Percentiles rank a stretch among this genome's conserved stretches.
Conservation (phyloP, 1,284 basidiomycete genomes). For the Melampsora medusae region DNA sequence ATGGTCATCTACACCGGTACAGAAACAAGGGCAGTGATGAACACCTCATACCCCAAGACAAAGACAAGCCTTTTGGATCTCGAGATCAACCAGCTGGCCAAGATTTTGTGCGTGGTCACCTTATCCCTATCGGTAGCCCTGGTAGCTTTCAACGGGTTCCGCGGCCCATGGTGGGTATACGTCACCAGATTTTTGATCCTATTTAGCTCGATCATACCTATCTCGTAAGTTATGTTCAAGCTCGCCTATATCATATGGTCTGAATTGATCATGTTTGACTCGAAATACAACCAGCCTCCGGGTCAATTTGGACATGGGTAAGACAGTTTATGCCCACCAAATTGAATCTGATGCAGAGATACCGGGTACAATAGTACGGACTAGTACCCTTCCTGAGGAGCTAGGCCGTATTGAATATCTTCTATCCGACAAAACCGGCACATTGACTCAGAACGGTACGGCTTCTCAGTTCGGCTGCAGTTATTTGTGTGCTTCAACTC, state of each 20-base stretch:
- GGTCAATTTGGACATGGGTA: constrained; percentile 99
- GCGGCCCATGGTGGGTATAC: constrained; percentile 93
- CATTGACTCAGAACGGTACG: constrained; percentile 90
- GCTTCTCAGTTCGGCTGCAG: neutral
- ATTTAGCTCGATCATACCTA: constrained; percentile 98
- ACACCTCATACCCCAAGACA: constrained; percentile 92
- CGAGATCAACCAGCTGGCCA: constrained; percentile 93
- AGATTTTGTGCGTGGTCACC: constrained; percentile 93
- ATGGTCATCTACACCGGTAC: constrained; percentile 90
- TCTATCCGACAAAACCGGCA: constrained; percentile 95
- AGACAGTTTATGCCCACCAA: constrained; percentile 92
- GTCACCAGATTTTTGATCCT: constrained; percentile 94
- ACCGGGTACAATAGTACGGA: constrained; percentile 89
- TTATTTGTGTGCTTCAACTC: no score
- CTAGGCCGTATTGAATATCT: constrained; percentile 93
- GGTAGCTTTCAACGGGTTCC: constrained; percentile 93
- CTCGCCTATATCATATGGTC: neutral
- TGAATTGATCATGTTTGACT: neutral
- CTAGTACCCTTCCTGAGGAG: constrained; percentile 94
- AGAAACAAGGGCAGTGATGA: constrained; percentile 98
- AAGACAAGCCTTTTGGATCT: constrained; percentile 88
- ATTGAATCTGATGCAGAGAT: constrained; percentile 93
- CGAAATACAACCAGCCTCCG: constrained; percentile 66
- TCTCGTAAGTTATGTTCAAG: constrained; percentile 66
- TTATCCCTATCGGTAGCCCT: constrained; percentile 85